Base-by-base conservation (phyloP, 345 rosid species). In the Triadica sebifera region DNA sequence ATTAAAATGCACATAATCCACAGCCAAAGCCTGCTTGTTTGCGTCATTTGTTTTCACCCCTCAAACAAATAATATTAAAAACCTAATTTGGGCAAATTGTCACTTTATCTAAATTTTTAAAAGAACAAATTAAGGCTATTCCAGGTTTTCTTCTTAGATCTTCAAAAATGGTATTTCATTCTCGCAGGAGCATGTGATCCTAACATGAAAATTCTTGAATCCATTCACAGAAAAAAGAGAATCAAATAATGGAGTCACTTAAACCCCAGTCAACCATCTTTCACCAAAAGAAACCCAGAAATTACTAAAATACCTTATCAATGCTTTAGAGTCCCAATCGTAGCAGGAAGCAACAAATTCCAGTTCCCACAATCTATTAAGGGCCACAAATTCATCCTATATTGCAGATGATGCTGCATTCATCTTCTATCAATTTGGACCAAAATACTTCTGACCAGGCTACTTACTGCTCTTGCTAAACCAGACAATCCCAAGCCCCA, bases 1-100 rank as follows among this genome's bases (percentile, higher is more conserved):
- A 52, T 60, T 51, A 34, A 49, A 60, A 37, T 25, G 38, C 24
- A 8, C 9, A 22, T 8, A 13, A 17, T 12, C 49, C 57, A 72
- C 47, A 34, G 15, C 67, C 49, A 37, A 47, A 38, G 29, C 52
- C 51, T 61, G 22, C 50, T 66, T 66, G 55, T 46, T 66, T 66
- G 38, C 52, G 43, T 47, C 43, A 61, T 15, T 47, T 63, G 12
- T 63, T 37, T 63, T 63, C 8, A 41, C 15, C 12, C 43, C 67
- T 63, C 17, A 29, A 34, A 60, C 6, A 29, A 60, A 29, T 34
- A 25, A 34, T 5, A 60, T 60, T 15, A 34, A 60, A 34, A 60
- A 60, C 65, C 8, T 16, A 60, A 60, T 4, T 38, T 16, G 38
- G 67, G 15, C 47, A 63, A 38, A 63, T 39, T 37, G 13, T 7